Evolutionary conservation across 2,329 filamentous ascomycete genomes (phyloP).

Genomic region (Neofusicoccum ribis): DNA sequence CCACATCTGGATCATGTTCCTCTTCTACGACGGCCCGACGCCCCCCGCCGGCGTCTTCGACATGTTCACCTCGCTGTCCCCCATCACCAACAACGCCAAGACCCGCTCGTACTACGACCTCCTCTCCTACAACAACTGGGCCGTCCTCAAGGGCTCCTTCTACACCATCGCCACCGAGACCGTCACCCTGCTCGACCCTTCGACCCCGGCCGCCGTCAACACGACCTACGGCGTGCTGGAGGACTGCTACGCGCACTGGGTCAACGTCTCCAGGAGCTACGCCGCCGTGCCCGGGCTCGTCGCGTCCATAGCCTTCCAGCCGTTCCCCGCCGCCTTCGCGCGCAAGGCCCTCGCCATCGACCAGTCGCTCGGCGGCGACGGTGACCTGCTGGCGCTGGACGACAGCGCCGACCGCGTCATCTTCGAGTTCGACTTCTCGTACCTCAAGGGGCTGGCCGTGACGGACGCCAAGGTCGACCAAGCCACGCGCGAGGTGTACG

Average conservation of each 20-base stretch:
- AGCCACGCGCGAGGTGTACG: constrained; percentile 41
- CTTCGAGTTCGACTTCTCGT: constrained; percentile 48
- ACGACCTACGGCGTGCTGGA: not conserved
- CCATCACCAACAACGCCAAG: constrained; percentile 47
- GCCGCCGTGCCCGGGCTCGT: constrained; percentile 33
- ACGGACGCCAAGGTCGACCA: constrained; percentile 40
- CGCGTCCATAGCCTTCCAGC: constrained; percentile 37
- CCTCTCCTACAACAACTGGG: constrained; percentile 48
- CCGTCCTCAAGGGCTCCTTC: constrained; percentile 33
- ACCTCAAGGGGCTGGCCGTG: constrained; percentile 29
- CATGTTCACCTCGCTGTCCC: constrained; percentile 54
- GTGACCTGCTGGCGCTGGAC: constrained; percentile 44
- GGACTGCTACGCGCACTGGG: constrained; percentile 29
- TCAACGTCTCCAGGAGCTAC: constrained; percentile 27
- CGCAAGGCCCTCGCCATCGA: constrained; percentile 24
- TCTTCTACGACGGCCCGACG: constrained; percentile 62
- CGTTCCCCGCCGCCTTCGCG: constrained; percentile 33
- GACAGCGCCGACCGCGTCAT: constrained; percentile 45
- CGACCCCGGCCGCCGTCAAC: constrained; percentile 25
- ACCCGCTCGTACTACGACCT: constrained; percentile 52
- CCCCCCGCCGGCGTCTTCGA: constrained; percentile 59
- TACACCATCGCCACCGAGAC: constrained; percentile 39
- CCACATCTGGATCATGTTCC: constrained; percentile 60
- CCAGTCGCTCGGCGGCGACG: constrained; percentile 6
- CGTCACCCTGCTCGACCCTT: constrained; percentile 25